These are phyloP conservation scores for Yarrowia alimentaria DNA, from an alignment of 805 yeast genomes.

Conservation along the genomic window DNA sequence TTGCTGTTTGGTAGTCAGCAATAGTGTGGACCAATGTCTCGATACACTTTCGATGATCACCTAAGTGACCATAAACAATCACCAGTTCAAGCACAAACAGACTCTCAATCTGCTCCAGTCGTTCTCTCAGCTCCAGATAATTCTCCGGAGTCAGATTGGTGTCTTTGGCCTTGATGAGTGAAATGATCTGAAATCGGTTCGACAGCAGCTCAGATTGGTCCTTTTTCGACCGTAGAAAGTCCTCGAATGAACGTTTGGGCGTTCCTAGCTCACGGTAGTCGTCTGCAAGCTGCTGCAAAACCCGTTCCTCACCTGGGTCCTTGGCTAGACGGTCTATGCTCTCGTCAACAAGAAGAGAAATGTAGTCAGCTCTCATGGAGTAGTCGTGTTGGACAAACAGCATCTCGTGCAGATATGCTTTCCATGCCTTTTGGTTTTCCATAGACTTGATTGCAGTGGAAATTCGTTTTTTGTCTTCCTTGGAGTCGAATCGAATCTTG, in stretches of 20 bases:
- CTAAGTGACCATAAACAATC: slow-evolving; percentile 38
- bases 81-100: slow-evolving; percentile 39
- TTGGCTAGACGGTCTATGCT: too few species aligned
- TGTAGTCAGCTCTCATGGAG: slow-evolving; percentile 36
- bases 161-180: too few species aligned
- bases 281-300: too few species aligned
- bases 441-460: slow-evolving; percentile 37
- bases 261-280: slow-evolving; percentile 35
- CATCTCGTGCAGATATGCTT: slow-evolving; percentile 39
- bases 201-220: too few species aligned
- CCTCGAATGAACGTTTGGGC: slow-evolving; percentile 40
- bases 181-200: slow-evolving; percentile 8
- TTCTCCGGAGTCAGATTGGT: slow-evolving; percentile 5
- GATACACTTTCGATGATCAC: slow-evolving; percentile 39
- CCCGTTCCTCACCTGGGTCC: too few species aligned
- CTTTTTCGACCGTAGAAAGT: slow-evolving; percentile 32
- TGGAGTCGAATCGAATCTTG: slow-evolving; percentile 30
- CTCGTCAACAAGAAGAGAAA: slow-evolving; percentile 36
- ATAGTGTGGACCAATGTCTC: slow-evolving; percentile 38
- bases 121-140: slow-evolving; percentile 1
- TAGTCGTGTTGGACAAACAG: slow-evolving; percentile 36
- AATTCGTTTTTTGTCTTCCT: slow-evolving; percentile 37
- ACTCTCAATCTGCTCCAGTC: background rate
- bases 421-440: slow-evolving; percentile 41
- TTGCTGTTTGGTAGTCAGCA: slow-evolving; percentile 40